Percentiles rank a stretch among this genome's conserved stretches.
Conservation (phyloP, 371 early-diverging fungal genomes). For the Dinochytrium kinnereticum region DNA sequence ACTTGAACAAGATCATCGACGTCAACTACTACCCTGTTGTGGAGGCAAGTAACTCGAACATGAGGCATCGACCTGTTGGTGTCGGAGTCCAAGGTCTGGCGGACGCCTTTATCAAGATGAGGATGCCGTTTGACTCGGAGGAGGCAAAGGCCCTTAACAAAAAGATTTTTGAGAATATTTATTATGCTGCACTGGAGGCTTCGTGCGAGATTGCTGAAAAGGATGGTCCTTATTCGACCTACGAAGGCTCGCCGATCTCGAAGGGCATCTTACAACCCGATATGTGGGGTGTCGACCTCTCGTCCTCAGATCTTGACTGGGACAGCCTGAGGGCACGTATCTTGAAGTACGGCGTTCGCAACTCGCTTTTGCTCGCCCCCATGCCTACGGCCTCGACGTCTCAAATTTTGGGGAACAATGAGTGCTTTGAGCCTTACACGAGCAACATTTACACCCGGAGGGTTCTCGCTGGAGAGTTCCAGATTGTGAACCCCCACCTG, state of each 20-base stretch:
- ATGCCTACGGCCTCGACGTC: slow-evolving; percentile 99
- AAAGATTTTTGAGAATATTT: slow-evolving; percentile 97
- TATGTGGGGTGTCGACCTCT: slow-evolving; percentile 84
- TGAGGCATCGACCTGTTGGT: slow-evolving; percentile 97
- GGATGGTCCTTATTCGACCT: slow-evolving; percentile 90
- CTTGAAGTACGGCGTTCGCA: slow-evolving; percentile 92
- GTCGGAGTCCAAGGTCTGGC: slow-evolving; percentile 99
- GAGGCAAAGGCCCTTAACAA: slow-evolving; percentile 89
- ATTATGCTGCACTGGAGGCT: slow-evolving; percentile 96
- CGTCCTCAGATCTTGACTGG: slow-evolving; percentile 91
- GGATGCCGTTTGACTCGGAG: slow-evolving; percentile 95
- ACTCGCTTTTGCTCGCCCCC: slow-evolving; percentile 96
- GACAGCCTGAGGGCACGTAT: slow-evolving; percentile 81
- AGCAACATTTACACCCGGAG: slow-evolving; percentile 98
- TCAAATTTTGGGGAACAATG: slow-evolving; percentile 98
- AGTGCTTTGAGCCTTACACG: slow-evolving; percentile 99
- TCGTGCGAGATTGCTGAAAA: slow-evolving; percentile 90
- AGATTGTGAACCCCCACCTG: slow-evolving; percentile 98
- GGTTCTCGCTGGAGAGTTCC: slow-evolving; percentile 99
- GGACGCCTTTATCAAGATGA: slow-evolving; percentile 96
- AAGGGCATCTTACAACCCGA: slow-evolving; percentile 97
- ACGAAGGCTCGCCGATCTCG: slow-evolving; percentile 88
- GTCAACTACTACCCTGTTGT: slow-evolving; percentile 96
- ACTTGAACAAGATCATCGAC: slow-evolving; percentile 98
- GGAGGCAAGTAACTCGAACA: slow-evolving; percentile 89